These are phyloP conservation scores for Ustilago esculenta DNA, from an alignment of 1,284 basidiomycete species.

Conservation along the genomic window DNA sequence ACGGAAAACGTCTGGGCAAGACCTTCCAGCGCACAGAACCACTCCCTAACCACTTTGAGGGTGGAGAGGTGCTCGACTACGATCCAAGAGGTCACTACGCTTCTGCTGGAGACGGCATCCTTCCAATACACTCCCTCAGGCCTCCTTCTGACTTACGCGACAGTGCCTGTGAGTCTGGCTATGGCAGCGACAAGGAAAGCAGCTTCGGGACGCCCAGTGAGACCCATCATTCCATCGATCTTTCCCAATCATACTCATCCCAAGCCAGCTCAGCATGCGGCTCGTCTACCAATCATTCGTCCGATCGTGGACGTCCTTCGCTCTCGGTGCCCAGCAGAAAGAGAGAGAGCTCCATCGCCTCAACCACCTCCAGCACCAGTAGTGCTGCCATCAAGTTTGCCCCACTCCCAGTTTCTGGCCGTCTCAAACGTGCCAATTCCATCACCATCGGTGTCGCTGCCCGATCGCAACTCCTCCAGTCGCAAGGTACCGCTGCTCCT, in stretches of 20 bases:
- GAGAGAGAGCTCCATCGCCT: constrained; percentile 25
- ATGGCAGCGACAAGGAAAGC: constrained; percentile 38
- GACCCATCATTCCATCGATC: constrained; percentile 11
- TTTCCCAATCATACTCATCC: constrained; percentile 17
- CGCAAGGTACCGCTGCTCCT: constrained; percentile 51
- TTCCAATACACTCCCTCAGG: constrained; percentile 19
- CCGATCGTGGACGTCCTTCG: constrained; percentile 10
- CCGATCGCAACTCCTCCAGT: constrained; percentile 57
- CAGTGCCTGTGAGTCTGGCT: constrained; percentile 41
- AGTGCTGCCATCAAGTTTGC: constrained; percentile 56
- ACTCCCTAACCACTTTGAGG: constrained; percentile 35
- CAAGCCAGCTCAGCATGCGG: constrained; percentile 28
- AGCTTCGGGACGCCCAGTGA: constrained; percentile 30
- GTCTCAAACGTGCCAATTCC: constrained; percentile 60
- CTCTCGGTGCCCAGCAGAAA: constrained; percentile 3
- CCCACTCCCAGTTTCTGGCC: constrained; percentile 54
- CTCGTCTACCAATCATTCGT: constrained; percentile 1
- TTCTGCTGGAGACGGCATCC: constrained; percentile 48
- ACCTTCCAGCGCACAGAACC: constrained; percentile 48
- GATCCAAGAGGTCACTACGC: constrained; percentile 56
- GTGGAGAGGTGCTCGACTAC: constrained; percentile 50
- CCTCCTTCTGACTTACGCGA: constrained; percentile 8
- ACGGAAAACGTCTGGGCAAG: constrained; percentile 53
- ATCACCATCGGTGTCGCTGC: constrained; percentile 64
- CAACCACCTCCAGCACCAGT: constrained; percentile 34